Conservation (phyloP, 129 eudicot species). For the Saposhnikovia divaricata region DNA sequence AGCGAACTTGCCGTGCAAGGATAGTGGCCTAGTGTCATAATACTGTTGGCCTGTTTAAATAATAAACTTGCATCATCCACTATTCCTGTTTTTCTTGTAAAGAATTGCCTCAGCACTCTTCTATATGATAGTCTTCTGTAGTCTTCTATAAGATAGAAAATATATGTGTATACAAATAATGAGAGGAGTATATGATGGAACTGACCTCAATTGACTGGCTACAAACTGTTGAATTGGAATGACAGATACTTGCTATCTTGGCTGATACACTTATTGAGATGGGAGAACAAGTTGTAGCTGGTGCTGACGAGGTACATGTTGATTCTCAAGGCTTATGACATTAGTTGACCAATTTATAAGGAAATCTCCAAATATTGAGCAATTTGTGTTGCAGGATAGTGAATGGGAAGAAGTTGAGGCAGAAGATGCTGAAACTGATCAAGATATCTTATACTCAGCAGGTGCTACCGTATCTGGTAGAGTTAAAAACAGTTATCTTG, state of each 20-base stretch:
- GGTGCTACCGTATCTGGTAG: slow-evolving; percentile 45
- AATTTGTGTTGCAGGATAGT: slow-evolving; percentile 54
- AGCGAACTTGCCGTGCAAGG: neutral
- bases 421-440: slow-evolving; percentile 43
- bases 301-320: slow-evolving; percentile 52
- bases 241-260: slow-evolving; percentile 70
- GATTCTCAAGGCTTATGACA: neutral
- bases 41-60: neutral
- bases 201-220: neutral
- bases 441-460: slow-evolving; percentile 37
- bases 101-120: neutral
- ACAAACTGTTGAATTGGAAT: slow-evolving; percentile 3
- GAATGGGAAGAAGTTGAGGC: slow-evolving; percentile 91
- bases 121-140: neutral
- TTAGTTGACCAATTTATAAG: neutral
- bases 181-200: neutral
- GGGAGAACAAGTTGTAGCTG: slow-evolving; percentile 67
- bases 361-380: slow-evolving; percentile 1
- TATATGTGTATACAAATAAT: too few species aligned
- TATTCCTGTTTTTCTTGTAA: neutral
- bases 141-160: neutral
- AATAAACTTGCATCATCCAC: neutral
- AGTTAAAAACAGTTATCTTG: slow-evolving; percentile 60
- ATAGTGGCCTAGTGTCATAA: neutral
- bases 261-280: slow-evolving; percentile 81